These are phyloP conservation scores for Cutaneotrichosporon sp. DNA, from an alignment of 1,284 basidiomycete species.

Conservation along the genomic window DNA sequence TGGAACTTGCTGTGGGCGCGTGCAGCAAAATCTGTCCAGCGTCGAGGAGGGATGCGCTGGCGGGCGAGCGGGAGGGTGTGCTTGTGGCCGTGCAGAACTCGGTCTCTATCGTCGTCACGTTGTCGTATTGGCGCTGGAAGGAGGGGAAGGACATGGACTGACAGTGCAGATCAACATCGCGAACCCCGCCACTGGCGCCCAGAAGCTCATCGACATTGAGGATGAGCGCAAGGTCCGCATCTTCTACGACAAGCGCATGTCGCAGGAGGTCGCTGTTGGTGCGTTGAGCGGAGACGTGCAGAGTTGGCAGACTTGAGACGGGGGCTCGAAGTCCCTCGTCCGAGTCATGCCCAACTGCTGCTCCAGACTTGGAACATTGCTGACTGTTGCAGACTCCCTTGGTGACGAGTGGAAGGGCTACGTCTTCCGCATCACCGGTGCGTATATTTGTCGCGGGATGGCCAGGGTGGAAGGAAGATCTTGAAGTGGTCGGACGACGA, in stretches of 20 bases:
- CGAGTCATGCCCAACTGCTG: no score
- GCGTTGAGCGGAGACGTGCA: not conserved
- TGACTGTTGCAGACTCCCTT: constrained; percentile 50
- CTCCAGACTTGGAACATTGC: not conserved
- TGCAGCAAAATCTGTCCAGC: no score
- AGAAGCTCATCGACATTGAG: constrained; percentile 93
- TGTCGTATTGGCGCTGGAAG: not conserved
- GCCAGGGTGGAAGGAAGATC: not conserved
- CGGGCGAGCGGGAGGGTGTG: not conserved
- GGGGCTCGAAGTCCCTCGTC: no score
- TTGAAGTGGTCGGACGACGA: not conserved
- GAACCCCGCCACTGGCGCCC: constrained; percentile 92
- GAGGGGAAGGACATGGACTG: not conserved
- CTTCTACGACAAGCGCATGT: constrained; percentile 95
- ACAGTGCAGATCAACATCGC: constrained; percentile 87
- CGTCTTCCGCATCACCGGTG: constrained; percentile 93
- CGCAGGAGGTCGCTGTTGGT: constrained; percentile 69
- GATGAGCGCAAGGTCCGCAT: constrained; percentile 84
- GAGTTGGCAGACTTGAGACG: no score
- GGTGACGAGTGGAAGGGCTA: constrained; percentile 98
- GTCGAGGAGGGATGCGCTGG: not conserved
- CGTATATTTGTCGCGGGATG: constrained; percentile 1
- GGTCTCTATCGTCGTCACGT: not conserved
- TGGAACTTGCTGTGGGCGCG: no score
- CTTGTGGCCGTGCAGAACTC: not conserved